Evolutionary conservation across 345 rosid species (phyloP), one percentile per base, ranked within the genome.

Genomic region (Litchi chinensis): DNA sequence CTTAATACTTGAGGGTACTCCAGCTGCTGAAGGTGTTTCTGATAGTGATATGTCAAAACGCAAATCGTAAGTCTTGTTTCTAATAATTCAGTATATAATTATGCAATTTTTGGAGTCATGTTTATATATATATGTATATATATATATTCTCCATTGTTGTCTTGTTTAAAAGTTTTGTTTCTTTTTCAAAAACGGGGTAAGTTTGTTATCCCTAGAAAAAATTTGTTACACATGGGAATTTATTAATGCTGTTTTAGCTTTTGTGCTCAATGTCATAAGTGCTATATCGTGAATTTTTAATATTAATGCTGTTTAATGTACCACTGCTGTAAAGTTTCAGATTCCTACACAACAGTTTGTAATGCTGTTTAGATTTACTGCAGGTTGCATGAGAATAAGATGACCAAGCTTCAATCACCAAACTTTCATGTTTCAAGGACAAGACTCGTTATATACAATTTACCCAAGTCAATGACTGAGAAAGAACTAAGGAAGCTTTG

Each of bases 1-100:
- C 65, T 83, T 88, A 83, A 90, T 95, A 70, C 83, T 90, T 50
- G 97, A 96, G 76, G 98, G 95, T 68, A 89, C 97, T 77, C 90
- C 92, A 70, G 97, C 99, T 82, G 90, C 98, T 76, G 84, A 87
- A 86, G 98, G 93, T 83, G 94, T 96, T 82, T 96, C 98, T 67
- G 86, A 88, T 22, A 86, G 85, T 76, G 99, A 93, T 85, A 88
- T 93, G 92, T 87, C 84, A 76, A 91, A 86, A 78, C 92, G 97
- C 22, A 80, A 90, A 83, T 69, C 32, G 98, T 90, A 87, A 79
- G 88, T 56, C 6, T 39, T 50, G 76, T 76, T 37, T 15, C 28
- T 10, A 18, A 0, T 43, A 6, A 8, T 8, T 64, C 71, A 11
- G 13, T 79, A 16, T 32, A 70, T 66, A 69, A 41, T 56, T 82